Base-by-base conservation (phyloP, 208 protist genomes). In the Leishmania tarentolae region DNA sequence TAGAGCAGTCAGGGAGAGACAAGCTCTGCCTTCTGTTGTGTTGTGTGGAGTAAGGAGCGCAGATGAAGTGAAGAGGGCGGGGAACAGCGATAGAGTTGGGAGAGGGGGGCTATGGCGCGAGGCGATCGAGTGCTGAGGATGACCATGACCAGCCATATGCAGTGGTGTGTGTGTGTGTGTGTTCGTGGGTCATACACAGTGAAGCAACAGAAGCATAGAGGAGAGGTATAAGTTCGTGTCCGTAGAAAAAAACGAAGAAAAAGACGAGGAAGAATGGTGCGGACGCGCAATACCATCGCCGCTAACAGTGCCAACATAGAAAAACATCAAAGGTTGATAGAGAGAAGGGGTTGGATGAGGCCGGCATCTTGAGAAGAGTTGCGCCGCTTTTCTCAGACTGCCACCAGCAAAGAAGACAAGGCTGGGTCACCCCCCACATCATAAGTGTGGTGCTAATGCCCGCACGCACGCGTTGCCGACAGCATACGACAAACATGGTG, bases 251-350 rank as follows among this genome's bases (percentile, higher is more conserved):
- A 79, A 68, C 63, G 31, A 53, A 70, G 35, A 66, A 76, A 37
- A 79, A 31, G 78, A 59, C 46, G 61, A 76, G 53, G 80, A 24
- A 59, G 24, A 71, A 56, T 68, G 71, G 46, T 44, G 57, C 50
- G 47, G 35, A 1, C 68, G n/a, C 7, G 42, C 40, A 47, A 35
- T 11, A 72, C 9, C 7, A 50, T 8, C 37, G 52, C 40, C n/a
- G 19, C 17, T 70, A 21, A 9, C 24, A 19, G 21, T 15, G 42
- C 28, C 9, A 24, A 42, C 35, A 19, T 42, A 52, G 42, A 7
- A 72, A 7, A 72, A 7, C 40, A 31, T 19, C 11, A 28, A 11
- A 72, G n/a, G 24, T 46, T 31, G 42, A 46, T n/a, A n/a, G 5
- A 42, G 42, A 52, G 35, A 50, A 72, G 13, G 40, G 0, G 35